A percentile compares a stretch with the other conserved stretches of the same genome.
Conservation (phyloP, 2,329 filamentous ascomycete genomes). For the Alternaria alternata region DNA sequence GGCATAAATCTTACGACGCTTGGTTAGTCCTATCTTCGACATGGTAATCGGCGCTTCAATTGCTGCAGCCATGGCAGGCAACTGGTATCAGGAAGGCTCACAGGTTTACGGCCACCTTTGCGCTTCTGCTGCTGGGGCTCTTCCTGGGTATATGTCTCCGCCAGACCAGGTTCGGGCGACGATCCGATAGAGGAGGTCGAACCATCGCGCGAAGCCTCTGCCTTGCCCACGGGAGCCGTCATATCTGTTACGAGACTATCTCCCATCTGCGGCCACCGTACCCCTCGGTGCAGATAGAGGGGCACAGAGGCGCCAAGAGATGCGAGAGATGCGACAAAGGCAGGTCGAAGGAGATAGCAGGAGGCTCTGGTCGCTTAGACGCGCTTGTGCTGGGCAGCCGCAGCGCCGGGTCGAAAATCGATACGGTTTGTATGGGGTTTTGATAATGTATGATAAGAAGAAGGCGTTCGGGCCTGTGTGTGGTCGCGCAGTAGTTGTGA, state of each 20-base stretch:
- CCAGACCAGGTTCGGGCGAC: slow-evolving; percentile 57
- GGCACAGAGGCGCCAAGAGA: slow-evolving; percentile 47
- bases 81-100: slow-evolving; percentile 60
- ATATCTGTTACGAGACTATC: slow-evolving; percentile 58
- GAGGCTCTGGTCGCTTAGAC: slow-evolving; percentile 49
- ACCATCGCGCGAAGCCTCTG: slow-evolving; percentile 54
- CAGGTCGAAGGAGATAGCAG: slow-evolving; percentile 26
- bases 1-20: slow-evolving; percentile 82
- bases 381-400: slow-evolving; percentile 45
- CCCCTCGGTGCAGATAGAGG: slow-evolving; percentile 52
- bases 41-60: slow-evolving; percentile 36
- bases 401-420: slow-evolving; percentile 44
- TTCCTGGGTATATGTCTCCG: slow-evolving; percentile 53
- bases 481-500: slow-evolving; percentile 54
- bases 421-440: slow-evolving; percentile 48
- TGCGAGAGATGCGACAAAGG: slow-evolving; percentile 45
- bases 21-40: slow-evolving; percentile 51
- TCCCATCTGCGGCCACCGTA: slow-evolving; percentile 59
- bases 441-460: slow-evolving; percentile 57
- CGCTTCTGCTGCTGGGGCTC: slow-evolving; percentile 75
- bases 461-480: slow-evolving; percentile 39
- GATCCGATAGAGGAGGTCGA: slow-evolving; percentile 60
- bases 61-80: slow-evolving; percentile 34
- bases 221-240: slow-evolving; percentile 56
- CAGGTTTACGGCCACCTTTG: slow-evolving; percentile 96